Conservation (phyloP, 2,329 filamentous ascomycete species). For the Aspergillus transmontanensis region DNA sequence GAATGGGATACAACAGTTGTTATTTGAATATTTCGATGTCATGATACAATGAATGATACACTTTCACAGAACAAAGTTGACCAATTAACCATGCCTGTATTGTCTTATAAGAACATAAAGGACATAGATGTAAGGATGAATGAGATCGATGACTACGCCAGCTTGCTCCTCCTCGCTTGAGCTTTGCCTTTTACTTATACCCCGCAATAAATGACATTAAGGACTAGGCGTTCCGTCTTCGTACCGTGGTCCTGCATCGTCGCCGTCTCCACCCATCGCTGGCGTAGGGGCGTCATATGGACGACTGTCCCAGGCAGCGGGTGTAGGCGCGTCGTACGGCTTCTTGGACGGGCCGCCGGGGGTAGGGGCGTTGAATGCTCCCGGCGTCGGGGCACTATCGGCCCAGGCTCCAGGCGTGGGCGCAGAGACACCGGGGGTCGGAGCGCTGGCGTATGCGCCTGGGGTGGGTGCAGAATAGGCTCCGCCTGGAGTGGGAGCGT, state of each 20-base stretch:
- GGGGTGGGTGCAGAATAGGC: constrained; percentile 68
- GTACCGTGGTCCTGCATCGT: constrained; percentile 47
- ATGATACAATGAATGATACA: constrained; percentile 7
- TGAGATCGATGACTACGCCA: constrained; percentile 1
- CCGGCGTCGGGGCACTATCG: constrained; percentile 49
- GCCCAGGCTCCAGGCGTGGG: constrained; percentile 52
- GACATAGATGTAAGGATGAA: constrained; percentile 9
- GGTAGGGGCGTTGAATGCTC: constrained; percentile 48
- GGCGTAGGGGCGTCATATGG: constrained; percentile 54
- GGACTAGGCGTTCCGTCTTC: constrained; percentile 48
- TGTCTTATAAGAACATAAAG: constrained; percentile 12
- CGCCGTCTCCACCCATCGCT: constrained; percentile 37
- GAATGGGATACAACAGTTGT: background rate
- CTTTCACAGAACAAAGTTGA: constrained; percentile 4
- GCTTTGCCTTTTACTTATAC: background rate
- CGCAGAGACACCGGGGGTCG: constrained; percentile 70
- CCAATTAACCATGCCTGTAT: constrained; percentile 17
- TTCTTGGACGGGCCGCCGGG: constrained; percentile 38
- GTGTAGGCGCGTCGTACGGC: constrained; percentile 42
- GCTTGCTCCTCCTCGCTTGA: background rate
- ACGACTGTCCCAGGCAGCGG: constrained; percentile 38
- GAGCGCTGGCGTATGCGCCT: constrained; percentile 58
- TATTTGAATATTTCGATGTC: background rate
- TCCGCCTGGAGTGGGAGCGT: constrained; percentile 74
- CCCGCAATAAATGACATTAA: constrained; percentile 16